Conservation (phyloP, 1,284 basidiomycete species). For the Moesziomyces parantarcticus region DNA sequence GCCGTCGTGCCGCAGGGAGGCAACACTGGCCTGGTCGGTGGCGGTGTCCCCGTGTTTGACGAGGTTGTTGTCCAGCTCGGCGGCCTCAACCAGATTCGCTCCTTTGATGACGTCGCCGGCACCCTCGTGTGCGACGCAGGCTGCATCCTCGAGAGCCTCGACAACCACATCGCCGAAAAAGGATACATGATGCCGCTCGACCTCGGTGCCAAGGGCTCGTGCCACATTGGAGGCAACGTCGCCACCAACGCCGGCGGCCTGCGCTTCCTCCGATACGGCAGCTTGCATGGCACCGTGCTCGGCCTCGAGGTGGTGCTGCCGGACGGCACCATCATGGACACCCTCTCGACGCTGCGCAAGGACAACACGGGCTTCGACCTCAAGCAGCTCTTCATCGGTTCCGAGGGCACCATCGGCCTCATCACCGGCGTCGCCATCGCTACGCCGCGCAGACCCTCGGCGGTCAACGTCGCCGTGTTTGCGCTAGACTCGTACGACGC, state of each 20-base stretch:
- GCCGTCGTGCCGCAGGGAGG: constrained; percentile 95
- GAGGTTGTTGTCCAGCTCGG: constrained; percentile 87
- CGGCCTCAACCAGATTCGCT: constrained; percentile 85
- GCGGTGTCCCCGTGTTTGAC: constrained; percentile 87
- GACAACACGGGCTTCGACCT: constrained; percentile 99
- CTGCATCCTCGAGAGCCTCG: constrained; percentile 90
- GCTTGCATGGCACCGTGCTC: constrained; percentile 91
- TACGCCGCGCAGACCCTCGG: constrained; percentile 83
- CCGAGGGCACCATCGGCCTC: constrained; percentile 94
- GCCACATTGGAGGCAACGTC: constrained; percentile 97
- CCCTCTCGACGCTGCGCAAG: constrained; percentile 77
- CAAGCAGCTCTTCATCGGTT: constrained; percentile 98
- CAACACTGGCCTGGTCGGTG: constrained; percentile 97
- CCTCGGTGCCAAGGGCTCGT: constrained; percentile 96
- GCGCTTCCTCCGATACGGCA: constrained; percentile 91
- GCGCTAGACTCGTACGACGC: constrained; percentile 72
- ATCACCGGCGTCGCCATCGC: constrained; percentile 95
- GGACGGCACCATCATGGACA: constrained; percentile 80
- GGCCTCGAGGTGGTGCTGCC: constrained; percentile 97
- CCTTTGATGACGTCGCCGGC: constrained; percentile 81
- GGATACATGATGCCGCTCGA: constrained; percentile 98
- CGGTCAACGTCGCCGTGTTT: constrained; percentile 73
- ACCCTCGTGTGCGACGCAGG: constrained; percentile 81
- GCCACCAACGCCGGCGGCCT: constrained; percentile 98
- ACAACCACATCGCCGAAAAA: constrained; percentile 85